phyloP scores from a whole-genome alignment of 176 grass and related monocot species.

The Triticum dicoccoides region DNA sequence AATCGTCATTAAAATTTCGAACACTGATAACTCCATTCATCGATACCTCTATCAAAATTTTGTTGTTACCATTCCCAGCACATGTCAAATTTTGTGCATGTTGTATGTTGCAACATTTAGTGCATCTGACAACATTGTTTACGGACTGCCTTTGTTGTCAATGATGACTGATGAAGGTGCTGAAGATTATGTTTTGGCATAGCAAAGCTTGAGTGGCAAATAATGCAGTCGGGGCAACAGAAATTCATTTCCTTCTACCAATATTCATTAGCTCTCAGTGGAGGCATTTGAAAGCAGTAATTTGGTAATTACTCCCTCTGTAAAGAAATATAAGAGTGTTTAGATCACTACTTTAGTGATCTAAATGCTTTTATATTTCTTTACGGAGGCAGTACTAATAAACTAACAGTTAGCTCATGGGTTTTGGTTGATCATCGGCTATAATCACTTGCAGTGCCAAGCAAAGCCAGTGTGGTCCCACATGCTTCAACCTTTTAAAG shows the following conservation, averaged over 20 bases:
- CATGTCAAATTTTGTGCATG: background rate
- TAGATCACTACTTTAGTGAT: no score
- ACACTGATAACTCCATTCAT: background rate
- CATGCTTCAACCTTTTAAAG: conserved; percentile 5
- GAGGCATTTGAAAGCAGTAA: background rate
- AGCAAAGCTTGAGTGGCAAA: background rate
- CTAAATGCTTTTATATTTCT: no score
- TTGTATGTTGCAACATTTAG: background rate
- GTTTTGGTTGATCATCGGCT: background rate
- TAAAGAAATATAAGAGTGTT: no score
- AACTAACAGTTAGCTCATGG: background rate
- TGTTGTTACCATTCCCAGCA: background rate
- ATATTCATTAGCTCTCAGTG: background rate
- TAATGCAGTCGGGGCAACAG: background rate
- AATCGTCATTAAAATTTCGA: background rate
- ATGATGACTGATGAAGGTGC: background rate
- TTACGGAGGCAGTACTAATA: background rate
- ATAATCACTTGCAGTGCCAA: background rate
- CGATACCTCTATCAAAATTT: conserved; percentile 3
- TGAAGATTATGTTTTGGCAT: conserved; percentile 5
- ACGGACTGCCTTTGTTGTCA: background rate
- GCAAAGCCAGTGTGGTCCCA: background rate
- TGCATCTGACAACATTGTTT: background rate
- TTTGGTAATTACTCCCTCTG: conserved; percentile 9
- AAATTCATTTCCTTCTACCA: background rate